Percentiles rank a stretch among this genome's conserved stretches.
Conservation (phyloP, 495 filamentous ascomycete genomes). For the Lentithecium fluviatile region DNA sequence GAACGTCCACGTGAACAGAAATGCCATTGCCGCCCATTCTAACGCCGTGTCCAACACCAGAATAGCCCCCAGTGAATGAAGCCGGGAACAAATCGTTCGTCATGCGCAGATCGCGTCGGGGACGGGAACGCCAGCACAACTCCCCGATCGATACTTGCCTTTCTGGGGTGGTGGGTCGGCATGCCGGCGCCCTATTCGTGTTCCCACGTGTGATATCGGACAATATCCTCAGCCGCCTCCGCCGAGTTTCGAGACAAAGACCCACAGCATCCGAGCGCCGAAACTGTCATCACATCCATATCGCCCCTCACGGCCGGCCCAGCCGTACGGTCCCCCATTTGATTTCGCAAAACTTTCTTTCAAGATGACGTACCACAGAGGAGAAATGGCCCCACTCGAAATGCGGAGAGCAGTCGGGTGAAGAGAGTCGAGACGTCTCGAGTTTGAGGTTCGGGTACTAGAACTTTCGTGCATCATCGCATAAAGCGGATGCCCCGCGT, state of each 20-base stretch:
- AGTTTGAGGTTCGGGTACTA: slow-evolving; percentile 19
- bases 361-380: slow-evolving; percentile 9
- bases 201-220: slow-evolving; percentile 26
- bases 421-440: slow-evolving; percentile 21
- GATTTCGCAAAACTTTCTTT: slow-evolving; percentile 11
- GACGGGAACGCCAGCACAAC: background rate
- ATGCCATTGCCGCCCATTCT: slow-evolving; percentile 22
- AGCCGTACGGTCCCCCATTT: slow-evolving; percentile 3
- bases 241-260: slow-evolving; percentile 22
- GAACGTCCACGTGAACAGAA: slow-evolving; percentile 2
- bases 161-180: background rate
- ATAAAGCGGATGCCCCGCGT: slow-evolving; percentile 28
- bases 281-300: slow-evolving; percentile 23
- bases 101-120: slow-evolving; percentile 13
- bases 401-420: slow-evolving; percentile 13
- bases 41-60: slow-evolving; percentile 4
- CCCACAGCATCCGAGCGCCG: slow-evolving; percentile 7
- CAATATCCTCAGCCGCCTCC: slow-evolving; percentile 7
- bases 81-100: background rate
- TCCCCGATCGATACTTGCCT: slow-evolving; percentile 26
- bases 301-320: slow-evolving; percentile 3
- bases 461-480: slow-evolving; percentile 25
- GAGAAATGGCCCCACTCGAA: slow-evolving; percentile 12
- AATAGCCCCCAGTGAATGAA: background rate
- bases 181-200: slow-evolving; percentile 5